These are phyloP conservation scores for Trapa incisa DNA, from an alignment of 345 rosid species.

Conservation along the genomic window DNA sequence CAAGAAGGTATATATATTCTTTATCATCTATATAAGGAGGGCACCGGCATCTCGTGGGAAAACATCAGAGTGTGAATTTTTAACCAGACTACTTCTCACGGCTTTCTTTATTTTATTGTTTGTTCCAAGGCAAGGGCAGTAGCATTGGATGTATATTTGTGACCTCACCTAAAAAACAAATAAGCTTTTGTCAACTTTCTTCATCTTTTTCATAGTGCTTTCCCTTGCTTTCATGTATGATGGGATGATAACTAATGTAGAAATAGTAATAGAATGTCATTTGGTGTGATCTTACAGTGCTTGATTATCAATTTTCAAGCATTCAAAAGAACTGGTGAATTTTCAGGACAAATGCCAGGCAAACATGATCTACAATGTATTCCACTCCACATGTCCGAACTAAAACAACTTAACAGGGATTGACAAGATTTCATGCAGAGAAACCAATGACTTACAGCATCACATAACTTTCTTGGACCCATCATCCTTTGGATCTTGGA, in stretches of 20 bases:
- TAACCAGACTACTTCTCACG: background rate
- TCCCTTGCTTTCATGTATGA: background rate
- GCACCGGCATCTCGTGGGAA: constrained; percentile 2
- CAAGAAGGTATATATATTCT: constrained; percentile 12
- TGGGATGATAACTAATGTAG: background rate
- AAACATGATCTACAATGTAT: background rate
- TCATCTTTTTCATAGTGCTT: background rate
- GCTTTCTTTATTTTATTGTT: constrained; percentile 1
- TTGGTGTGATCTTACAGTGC: background rate
- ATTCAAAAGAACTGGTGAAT: background rate
- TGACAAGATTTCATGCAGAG: background rate
- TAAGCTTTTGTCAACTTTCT: background rate
- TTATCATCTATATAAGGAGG: constrained; percentile 7
- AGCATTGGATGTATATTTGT: background rate
- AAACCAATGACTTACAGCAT: background rate
- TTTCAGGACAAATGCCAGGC: background rate
- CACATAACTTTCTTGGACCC: constrained; percentile 23
- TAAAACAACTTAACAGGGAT: background rate
- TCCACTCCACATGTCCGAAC: background rate
- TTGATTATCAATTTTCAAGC: background rate
- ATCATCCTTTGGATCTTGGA: constrained; percentile 54
- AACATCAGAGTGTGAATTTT: constrained; percentile 1
- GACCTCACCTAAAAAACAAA: background rate
- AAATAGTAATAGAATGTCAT: background rate
- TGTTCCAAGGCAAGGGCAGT: background rate